Evolutionary conservation across 768 basidiomycete species (phyloP).

Genomic region (Amanita rimosa): DNA sequence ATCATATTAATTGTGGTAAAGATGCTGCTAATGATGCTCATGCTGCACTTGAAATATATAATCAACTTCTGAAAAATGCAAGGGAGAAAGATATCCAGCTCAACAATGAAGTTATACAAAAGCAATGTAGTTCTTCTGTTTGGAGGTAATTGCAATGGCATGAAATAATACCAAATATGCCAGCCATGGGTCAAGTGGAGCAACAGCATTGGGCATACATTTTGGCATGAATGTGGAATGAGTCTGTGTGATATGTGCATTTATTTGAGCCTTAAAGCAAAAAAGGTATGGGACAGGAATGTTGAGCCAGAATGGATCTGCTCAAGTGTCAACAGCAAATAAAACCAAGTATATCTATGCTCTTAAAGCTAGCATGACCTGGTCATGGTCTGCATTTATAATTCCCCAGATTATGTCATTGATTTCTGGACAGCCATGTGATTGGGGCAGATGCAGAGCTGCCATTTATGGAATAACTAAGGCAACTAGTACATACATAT

Average conservation of each 20-base stretch:
- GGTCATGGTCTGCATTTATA: too few relatives aligned
- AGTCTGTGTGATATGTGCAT: constrained; percentile 18
- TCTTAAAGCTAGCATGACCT: constrained; percentile 17
- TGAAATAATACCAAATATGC: neutral
- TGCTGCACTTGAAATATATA: constrained; percentile 19
- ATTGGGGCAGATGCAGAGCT: constrained; percentile 18
- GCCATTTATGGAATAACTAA: constrained; percentile 17
- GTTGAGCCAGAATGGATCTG: too few relatives aligned
- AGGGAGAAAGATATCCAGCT: constrained; percentile 11
- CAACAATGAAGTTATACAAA: neutral
- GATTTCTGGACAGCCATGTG: too few relatives aligned
- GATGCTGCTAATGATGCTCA: constrained; percentile 30
- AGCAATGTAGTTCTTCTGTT: neutral
- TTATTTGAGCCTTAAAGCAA: constrained; percentile 14
- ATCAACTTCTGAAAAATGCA: constrained; percentile 17
- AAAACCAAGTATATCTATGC: neutral
- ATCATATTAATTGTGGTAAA: constrained; percentile 6
- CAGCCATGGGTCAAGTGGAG: neutral
- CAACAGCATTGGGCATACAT: constrained; percentile 22
- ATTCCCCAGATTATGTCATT: too few relatives aligned
- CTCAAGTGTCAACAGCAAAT: neutral
- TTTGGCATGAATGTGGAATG: constrained; percentile 19
- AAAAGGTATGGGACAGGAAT: neutral
- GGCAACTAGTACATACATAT: constrained; percentile 21
- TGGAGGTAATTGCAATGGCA: neutral